These are phyloP conservation scores for Nepenthes gracilis DNA, from an alignment of 148 eudicot genomes.

Conservation along the genomic window DNA sequence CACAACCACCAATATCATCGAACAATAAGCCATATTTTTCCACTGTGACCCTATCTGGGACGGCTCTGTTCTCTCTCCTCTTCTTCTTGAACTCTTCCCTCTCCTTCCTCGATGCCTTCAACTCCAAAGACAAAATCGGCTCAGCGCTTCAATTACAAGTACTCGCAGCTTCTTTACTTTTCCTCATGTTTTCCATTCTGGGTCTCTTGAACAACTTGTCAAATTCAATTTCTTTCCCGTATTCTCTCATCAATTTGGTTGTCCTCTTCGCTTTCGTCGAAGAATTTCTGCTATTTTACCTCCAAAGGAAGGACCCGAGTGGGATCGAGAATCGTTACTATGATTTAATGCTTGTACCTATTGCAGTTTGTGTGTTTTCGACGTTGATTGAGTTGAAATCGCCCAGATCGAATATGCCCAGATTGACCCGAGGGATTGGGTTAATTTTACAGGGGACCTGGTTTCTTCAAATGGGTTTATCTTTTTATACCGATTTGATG, in stretches of 20 bases:
- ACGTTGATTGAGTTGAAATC: constrained; percentile 38
- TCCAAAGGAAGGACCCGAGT: constrained; percentile 39
- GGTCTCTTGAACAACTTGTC: constrained; percentile 22
- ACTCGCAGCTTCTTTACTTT: constrained; percentile 40
- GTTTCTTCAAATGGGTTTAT: constrained; percentile 76
- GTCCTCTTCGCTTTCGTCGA: constrained; percentile 48
- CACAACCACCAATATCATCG: neutral
- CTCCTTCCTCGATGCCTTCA: constrained; percentile 31
- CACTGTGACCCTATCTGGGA: constrained; percentile 21
- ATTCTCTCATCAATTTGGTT: constrained; percentile 25
- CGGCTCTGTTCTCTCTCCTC: constrained; percentile 31
- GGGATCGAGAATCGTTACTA: constrained; percentile 66
- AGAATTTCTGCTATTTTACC: constrained; percentile 51
- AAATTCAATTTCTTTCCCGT: constrained; percentile 19
- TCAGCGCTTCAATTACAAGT: constrained; percentile 36
- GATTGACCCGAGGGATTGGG: constrained; percentile 61
- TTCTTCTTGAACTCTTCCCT: constrained; percentile 37
- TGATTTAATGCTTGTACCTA: constrained; percentile 49
- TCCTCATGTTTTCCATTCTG: constrained; percentile 37
- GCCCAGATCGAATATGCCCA: constrained; percentile 20
- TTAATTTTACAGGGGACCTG: constrained; percentile 64
- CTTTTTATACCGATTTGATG: constrained; percentile 43
- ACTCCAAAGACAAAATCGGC: constrained; percentile 35
- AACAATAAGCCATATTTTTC: constrained; percentile 13
- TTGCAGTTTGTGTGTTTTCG: constrained; percentile 33